Percentiles rank a stretch among this genome's conserved stretches.
Conservation (phyloP, 352 stramenopile species). For the Phytophthora kernoviae region DNA sequence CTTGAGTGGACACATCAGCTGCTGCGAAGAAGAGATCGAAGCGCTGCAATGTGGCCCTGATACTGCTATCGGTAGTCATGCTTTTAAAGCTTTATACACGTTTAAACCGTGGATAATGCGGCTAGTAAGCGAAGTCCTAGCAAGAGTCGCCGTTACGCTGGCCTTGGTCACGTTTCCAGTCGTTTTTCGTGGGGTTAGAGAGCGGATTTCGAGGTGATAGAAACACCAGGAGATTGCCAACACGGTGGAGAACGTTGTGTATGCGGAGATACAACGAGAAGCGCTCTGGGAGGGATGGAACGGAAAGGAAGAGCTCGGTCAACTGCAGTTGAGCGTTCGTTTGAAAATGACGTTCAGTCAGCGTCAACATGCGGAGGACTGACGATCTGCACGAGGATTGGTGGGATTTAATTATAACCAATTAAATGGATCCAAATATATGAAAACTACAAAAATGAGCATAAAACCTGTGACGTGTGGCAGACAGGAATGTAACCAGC, state of each 20-base stretch:
- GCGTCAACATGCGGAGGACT: conserved; percentile 16
- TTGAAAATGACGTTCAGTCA: conserved; percentile 22
- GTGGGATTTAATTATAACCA: background rate
- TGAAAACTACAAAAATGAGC: background rate
- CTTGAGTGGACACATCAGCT: conserved; percentile 47
- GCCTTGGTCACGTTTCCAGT: conserved; percentile 1
- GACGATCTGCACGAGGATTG: background rate
- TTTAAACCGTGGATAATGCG: background rate
- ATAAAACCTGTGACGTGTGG: background rate
- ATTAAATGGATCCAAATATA: background rate
- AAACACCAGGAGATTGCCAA: conserved; percentile 7
- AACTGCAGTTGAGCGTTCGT: background rate
- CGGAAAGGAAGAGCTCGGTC: background rate
- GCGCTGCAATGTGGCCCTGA: conserved; percentile 38
- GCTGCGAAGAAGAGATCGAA: conserved; percentile 72
- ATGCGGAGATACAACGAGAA: background rate
- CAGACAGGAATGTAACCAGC: no score
- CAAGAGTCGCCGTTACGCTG: background rate
- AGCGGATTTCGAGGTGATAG: background rate
- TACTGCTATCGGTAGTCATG: conserved; percentile 25
- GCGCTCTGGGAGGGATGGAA: background rate
- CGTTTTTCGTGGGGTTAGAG: background rate
- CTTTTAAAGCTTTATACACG: conserved; percentile 6
- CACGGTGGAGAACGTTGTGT: conserved; percentile 1
- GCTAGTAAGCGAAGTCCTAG: background rate